Evolutionary conservation across 2,329 filamentous ascomycete genomes (phyloP).

Genomic region (Magnaporthiopsis rhizophila): DNA sequence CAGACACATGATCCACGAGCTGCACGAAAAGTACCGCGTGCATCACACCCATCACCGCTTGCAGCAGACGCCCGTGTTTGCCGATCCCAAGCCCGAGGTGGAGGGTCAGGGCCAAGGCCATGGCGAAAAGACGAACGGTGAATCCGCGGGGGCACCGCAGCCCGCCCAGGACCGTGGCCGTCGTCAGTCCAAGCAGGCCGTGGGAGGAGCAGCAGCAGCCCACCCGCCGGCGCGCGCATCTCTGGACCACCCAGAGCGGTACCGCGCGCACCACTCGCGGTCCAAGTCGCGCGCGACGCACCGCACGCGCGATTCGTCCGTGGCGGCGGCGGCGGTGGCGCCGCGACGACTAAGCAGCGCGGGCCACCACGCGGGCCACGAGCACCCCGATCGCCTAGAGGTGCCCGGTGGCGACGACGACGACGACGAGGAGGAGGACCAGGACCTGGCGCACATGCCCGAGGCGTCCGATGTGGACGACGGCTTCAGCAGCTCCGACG

Average conservation of each 20-base stretch:
- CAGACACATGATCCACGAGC: slow-evolving; percentile 17
- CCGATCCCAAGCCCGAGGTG: not conserved
- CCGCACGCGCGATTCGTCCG: slow-evolving; percentile 1
- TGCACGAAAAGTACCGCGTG: slow-evolving; percentile 29
- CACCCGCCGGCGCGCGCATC: not conserved
- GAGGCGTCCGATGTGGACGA: slow-evolving; percentile 19
- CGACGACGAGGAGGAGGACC: slow-evolving; percentile 15
- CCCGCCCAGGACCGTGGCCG: slow-evolving; percentile 9
- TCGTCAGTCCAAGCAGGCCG: not conserved
- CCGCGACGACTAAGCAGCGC: no score
- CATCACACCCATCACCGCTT: slow-evolving; percentile 5
- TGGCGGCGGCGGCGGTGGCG: no score
- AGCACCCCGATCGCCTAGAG: no score
- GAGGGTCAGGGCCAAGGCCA: slow-evolving; percentile 1
- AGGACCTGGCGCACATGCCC: slow-evolving; percentile 1
- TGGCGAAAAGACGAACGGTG: not conserved
- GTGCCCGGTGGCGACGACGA: slow-evolving; percentile 5
- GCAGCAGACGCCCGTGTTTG: not conserved
- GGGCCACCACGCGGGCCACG: no score
- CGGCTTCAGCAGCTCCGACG: slow-evolving; percentile 38
- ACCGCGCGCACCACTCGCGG: slow-evolving; percentile 28
- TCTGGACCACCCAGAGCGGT: slow-evolving; percentile 28
- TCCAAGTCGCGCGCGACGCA: slow-evolving; percentile 21
- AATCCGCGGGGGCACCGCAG: no score
- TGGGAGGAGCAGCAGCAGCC: no score